phyloP scores from a whole-genome alignment of 768 basidiomycete genomes.

The Leccinum arenicola region DNA sequence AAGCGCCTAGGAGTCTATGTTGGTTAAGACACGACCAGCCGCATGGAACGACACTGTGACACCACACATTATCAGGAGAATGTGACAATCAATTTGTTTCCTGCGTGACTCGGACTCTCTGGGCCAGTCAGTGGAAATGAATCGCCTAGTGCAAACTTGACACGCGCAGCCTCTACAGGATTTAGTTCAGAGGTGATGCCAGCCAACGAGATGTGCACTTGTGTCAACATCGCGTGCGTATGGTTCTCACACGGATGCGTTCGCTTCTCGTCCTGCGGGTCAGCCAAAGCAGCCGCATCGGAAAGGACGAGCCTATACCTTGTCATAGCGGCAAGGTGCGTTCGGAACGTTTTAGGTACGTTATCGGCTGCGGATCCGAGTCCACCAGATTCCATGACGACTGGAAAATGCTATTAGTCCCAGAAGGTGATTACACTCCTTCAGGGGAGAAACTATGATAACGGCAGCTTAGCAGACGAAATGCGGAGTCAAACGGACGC shows the following conservation, averaged over 20 bases:
- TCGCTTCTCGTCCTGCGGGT: conserved; percentile 12
- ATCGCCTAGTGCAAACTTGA: conserved; percentile 39
- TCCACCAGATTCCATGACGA: too few relatives aligned
- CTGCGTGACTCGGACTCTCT: conserved; percentile 27
- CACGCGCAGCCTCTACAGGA: conserved; percentile 46
- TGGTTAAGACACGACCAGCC: too few relatives aligned
- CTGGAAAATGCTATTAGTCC: too few relatives aligned
- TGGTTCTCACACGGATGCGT: too few relatives aligned
- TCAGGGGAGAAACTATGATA: neutral
- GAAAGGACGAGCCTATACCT: too few relatives aligned
- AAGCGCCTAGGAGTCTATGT: too few relatives aligned
- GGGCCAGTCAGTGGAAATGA: neutral
- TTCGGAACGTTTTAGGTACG: too few relatives aligned
- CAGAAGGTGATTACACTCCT: too few relatives aligned
- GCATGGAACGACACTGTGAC: too few relatives aligned
- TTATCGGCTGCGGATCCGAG: too few relatives aligned
- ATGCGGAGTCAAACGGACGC: neutral
- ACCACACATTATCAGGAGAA: conserved; percentile 74
- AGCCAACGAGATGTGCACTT: conserved; percentile 54
- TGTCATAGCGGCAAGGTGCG: too few relatives aligned
- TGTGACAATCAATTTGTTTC: conserved; percentile 65
- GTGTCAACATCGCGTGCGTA: conserved; percentile 36
- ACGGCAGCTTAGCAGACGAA: too few relatives aligned
- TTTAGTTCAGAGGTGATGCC: conserved; percentile 44
- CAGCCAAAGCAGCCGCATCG: conserved; percentile 2